Evolutionary conservation across 2,329 filamentous ascomycete genomes (phyloP).

Genomic region (Endocalyx cinctus): DNA sequence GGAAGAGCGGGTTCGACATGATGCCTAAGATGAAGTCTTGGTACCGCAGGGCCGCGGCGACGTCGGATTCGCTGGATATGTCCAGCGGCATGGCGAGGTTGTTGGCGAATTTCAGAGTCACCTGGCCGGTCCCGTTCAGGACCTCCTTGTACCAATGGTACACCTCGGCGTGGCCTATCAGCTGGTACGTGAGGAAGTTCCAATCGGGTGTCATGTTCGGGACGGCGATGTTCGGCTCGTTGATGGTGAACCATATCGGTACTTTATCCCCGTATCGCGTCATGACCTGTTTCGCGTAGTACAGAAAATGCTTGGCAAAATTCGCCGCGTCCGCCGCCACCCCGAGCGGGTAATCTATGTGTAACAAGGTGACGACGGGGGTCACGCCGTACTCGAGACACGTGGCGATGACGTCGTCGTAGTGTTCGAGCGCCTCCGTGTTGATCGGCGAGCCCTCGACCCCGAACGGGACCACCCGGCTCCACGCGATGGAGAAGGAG

Average conservation of each 20-base stretch:
- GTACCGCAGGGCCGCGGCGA: slow-evolving; percentile 42
- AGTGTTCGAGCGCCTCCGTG: slow-evolving; percentile 45
- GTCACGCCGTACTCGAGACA: slow-evolving; percentile 44
- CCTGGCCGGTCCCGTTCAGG: slow-evolving; percentile 43
- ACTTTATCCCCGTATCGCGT: slow-evolving; percentile 47
- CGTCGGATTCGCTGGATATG: slow-evolving; percentile 32
- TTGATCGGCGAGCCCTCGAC: slow-evolving; percentile 47
- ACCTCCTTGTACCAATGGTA: slow-evolving; percentile 52
- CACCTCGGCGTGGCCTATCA: slow-evolving; percentile 43
- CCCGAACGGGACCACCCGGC: slow-evolving; percentile 48
- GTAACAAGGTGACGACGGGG: slow-evolving; percentile 43
- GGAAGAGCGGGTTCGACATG: slow-evolving; percentile 49
- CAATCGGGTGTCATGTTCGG: slow-evolving; percentile 20
- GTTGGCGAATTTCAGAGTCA: slow-evolving; percentile 45
- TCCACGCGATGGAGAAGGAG: slow-evolving; percentile 49
- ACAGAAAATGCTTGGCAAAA: slow-evolving; percentile 46
- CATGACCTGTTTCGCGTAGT: slow-evolving; percentile 50
- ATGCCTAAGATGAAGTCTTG: slow-evolving; percentile 43
- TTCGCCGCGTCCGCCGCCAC: slow-evolving; percentile 35
- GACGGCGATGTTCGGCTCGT: slow-evolving; percentile 40
- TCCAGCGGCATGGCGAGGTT: slow-evolving; percentile 48
- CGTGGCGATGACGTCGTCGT: slow-evolving; percentile 49
- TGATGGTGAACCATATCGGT: slow-evolving; percentile 49
- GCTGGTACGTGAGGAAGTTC: slow-evolving; percentile 34
- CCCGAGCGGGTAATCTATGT: slow-evolving; percentile 43